Evolutionary conservation across 306 rosid species (phyloP).

Genomic region (Dalbergia cultrata): DNA sequence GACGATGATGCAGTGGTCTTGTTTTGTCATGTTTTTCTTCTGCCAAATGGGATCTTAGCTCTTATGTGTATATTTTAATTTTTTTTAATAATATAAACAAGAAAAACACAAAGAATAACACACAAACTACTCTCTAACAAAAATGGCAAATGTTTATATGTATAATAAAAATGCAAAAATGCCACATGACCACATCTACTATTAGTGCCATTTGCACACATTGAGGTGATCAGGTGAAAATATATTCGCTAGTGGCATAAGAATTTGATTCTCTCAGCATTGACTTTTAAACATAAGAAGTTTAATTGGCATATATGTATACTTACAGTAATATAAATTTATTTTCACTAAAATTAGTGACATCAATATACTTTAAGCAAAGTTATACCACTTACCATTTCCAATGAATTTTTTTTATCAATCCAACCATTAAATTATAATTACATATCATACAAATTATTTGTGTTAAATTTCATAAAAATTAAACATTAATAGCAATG

Average conservation of each 20-base stretch:
- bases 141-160: neutral
- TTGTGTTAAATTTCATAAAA: too few relatives aligned
- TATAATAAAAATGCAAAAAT: neutral
- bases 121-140: conserved; percentile 15
- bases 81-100: neutral
- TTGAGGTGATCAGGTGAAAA: conserved; percentile 23
- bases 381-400: too few relatives aligned
- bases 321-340: neutral
- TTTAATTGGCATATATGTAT: neutral
- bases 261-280: conserved; percentile 25
- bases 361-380: too few relatives aligned
- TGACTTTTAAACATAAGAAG: conserved; percentile 16
- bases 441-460: too few relatives aligned
- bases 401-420: too few relatives aligned
- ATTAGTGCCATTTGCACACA: conserved; percentile 38
- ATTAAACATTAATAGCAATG: too few relatives aligned
- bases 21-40: conserved; percentile 16
- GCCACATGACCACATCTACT: neutral
- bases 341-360: neutral
- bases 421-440: too few relatives aligned
- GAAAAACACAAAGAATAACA: conserved; percentile 16
- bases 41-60: conserved; percentile 22
- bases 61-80: neutral
- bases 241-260: conserved; percentile 14
- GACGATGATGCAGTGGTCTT: conserved; percentile 41